Evolutionary conservation across 345 rosid genomes (phyloP), one percentile per base, ranked within the genome.

Genomic region (Heritiera littoralis): DNA sequence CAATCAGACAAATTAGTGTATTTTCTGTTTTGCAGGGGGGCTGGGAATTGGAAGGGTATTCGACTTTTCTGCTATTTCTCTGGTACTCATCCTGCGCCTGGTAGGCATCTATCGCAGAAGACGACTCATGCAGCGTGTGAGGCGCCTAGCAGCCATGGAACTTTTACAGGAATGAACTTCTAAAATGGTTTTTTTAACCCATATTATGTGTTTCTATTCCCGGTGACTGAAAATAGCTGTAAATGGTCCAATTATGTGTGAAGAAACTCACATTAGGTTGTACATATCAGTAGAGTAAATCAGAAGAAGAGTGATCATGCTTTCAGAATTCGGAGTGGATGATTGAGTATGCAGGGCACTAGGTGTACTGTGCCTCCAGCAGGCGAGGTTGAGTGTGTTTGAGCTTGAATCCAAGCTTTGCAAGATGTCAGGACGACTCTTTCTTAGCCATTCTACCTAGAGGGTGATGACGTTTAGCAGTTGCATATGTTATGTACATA

Each of bases 1-100:
- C 9, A 32, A 64, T 13, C 4, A 15, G 40, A 64, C 43, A 64
- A 32, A 32, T 2, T 32, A 10, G 40, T 41, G 48, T 66, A 28
- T 71, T 49, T 30, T 17, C 23, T 51, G 23, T 13, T 49, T 71
- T 49, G 43, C 43, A 49, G 75, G 95, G 32, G 83, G 89, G 7
- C n/a, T 90, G 65, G 89, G 90, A 77, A 80, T 90, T 66, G 84
- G 85, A 60, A 81, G 88, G n/a, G 75, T 89, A 78, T 91, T 94
- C 52, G 94, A 94, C 80, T 89, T 83, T 51, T 66, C 79, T 43
- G 95, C 95, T 13, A 81, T 92, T 12, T 72, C 81, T 35, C 80
- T 90, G 79, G 87, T 91, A 40, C 38, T 92, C 66, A 80, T 88
- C 78, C 90, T 94, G 45, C 93, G 94, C 64, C 59, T 92, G 79